phyloP scores from a whole-genome alignment of 177 flowering plant genomes.

The Vitis hybrid region DNA sequence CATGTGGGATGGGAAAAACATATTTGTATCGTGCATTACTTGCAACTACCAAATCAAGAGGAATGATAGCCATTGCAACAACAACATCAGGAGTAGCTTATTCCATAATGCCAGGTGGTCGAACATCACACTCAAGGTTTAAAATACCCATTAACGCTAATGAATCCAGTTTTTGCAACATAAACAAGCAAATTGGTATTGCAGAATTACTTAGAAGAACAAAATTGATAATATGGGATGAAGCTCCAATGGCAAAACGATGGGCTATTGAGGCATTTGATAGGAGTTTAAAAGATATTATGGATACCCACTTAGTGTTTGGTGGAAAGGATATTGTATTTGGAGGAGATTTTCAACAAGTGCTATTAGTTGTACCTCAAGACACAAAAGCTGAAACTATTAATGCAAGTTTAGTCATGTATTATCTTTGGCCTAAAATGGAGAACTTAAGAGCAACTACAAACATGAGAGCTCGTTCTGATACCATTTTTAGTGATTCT shows the following conservation, averaged over 20 bases:
- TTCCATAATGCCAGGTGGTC: neutral
- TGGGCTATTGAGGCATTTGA: conserved; percentile 8
- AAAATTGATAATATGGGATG: conserved; percentile 18
- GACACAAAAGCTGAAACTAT: neutral
- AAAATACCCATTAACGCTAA: conserved; percentile 1
- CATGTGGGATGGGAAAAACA: neutral
- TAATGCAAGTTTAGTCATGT: neutral
- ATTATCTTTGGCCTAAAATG: neutral
- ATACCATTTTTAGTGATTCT: neutral
- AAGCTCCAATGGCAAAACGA: conserved; percentile 11
- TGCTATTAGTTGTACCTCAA: neutral
- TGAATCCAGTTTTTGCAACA: neutral
- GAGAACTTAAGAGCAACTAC: neutral
- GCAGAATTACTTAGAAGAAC: neutral
- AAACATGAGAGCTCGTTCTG: neutral
- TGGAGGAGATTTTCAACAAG: too few species aligned
- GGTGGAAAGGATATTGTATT: conserved; percentile 3
- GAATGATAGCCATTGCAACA: conserved; percentile 1
- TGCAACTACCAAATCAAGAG: neutral
- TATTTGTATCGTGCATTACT: conserved; percentile 11
- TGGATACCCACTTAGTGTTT: neutral
- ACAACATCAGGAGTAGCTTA: conserved; percentile 9
- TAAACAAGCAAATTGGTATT: conserved; percentile 7
- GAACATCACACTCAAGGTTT: conserved; percentile 2
- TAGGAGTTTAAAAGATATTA: conserved; percentile 6